Evolutionary conservation across 2,329 filamentous ascomycete species (phyloP), one percentile per base, ranked within the genome.

Genomic region (Colletotrichum sp.): DNA sequence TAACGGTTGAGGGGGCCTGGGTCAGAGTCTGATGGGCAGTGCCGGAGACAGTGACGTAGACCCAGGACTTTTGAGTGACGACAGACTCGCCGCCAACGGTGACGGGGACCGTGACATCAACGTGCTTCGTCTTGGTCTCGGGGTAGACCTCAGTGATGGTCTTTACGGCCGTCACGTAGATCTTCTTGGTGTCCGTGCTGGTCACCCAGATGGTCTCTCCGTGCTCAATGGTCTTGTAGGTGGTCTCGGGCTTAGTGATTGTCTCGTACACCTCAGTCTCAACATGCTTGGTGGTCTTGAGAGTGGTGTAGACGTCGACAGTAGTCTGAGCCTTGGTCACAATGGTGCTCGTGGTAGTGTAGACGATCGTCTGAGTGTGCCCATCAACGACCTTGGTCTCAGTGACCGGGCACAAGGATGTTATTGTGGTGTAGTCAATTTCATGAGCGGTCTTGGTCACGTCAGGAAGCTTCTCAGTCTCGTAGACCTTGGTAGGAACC

Each of bases 311-410:
- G 44, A 84, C 71, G 13, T 71, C 74, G 13, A 76, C 81, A 12
- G 83, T 84, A 52, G 82, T 81, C 5, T 80, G 79, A 5, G 83
- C 81, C 25, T 78, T 79, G 12, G 79, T 83, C 22, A 80, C 79
- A 32, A 85, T 80, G 32, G 84, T 84, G 11, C 82, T 83, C 2
- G 84, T 87, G 15, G 84, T 85, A 8, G 83, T 86, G 82, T 83
- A 86, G 27, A 85, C 81, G 15, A 85, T 83, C 1, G 86, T 81
- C 2, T 86, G 80, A 5, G 84, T 85, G 52, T 82, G 79, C 32
- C 88, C 88, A 30, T 80, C 84, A 5, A 88, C 69, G 3, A 85
- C 87, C 80, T 84, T 85, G 63, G 86, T 86, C 78, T 86, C 82
- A 2, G 87, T 89, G 0, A 70, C 57, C 0, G 68, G 68, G 15